Conservation (phyloP, 2,329 filamentous ascomycete species). For the Xylaria sp. region DNA sequence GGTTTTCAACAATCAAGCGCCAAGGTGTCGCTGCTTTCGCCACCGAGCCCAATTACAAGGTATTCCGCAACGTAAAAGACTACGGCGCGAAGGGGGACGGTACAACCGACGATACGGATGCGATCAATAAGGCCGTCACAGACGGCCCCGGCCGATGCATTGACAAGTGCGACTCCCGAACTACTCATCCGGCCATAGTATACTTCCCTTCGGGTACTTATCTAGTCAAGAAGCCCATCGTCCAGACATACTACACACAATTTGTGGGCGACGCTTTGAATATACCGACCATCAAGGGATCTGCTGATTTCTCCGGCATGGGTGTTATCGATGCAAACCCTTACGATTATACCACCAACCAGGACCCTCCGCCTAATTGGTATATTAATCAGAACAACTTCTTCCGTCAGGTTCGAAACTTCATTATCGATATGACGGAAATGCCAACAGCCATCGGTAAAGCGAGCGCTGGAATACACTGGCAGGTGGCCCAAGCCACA, state of each 20-base stretch:
- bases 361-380: slow-evolving; percentile 73
- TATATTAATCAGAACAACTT: slow-evolving; percentile 87
- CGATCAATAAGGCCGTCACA: slow-evolving; percentile 86
- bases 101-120: slow-evolving; percentile 82
- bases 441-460: slow-evolving; percentile 62
- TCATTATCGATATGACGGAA: slow-evolving; percentile 78
- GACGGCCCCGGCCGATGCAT: slow-evolving; percentile 80
- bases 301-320: slow-evolving; percentile 80
- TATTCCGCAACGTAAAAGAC: slow-evolving; percentile 81
- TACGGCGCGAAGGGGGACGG: slow-evolving; percentile 77
- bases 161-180: slow-evolving; percentile 82
- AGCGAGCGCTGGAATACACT: slow-evolving; percentile 78
- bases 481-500: slow-evolving; percentile 87
- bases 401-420: slow-evolving; percentile 84
- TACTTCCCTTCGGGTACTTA: slow-evolving; percentile 95
- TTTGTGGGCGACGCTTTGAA: slow-evolving; percentile 82
- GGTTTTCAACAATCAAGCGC: slow-evolving; percentile 75
- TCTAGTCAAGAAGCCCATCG: slow-evolving; percentile 78
- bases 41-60: slow-evolving; percentile 66
- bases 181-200: slow-evolving; percentile 83
- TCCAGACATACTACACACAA: slow-evolving; percentile 93
- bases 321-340: slow-evolving; percentile 90
- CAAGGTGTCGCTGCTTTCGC: slow-evolving; percentile 75
- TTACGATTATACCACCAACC: slow-evolving; percentile 61
- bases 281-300: slow-evolving; percentile 79